A percentile compares a stretch with the other conserved stretches of the same genome.
Evolutionary conservation across 75 land plant species (phyloP).

Genomic region (Pinus albicaulis): DNA sequence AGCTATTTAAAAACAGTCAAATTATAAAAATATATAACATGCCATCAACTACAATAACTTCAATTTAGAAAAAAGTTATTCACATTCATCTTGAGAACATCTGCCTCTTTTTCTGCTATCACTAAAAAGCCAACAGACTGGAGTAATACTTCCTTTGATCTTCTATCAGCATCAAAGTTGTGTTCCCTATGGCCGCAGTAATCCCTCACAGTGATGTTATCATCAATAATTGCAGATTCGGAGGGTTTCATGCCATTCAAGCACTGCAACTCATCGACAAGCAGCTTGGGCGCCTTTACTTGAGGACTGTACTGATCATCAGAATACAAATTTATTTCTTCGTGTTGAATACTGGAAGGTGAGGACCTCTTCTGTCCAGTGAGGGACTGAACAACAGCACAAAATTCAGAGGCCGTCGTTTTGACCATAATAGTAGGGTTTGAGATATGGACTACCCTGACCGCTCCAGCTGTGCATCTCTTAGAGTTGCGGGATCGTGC

Average conservation of each 20-base stretch:
- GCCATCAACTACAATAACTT: too few species aligned
- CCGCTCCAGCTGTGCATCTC: not conserved
- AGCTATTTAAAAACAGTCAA: too few species aligned
- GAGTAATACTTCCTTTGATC: too few species aligned
- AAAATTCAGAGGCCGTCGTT: not conserved
- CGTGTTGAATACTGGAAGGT: not conserved
- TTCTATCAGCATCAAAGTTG: too few species aligned
- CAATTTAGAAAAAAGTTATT: too few species aligned
- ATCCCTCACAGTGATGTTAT: too few species aligned
- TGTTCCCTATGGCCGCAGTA: too few species aligned
- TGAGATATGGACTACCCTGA: not conserved
- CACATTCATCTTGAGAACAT: too few species aligned
- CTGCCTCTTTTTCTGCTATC: too few species aligned
- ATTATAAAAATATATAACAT: too few species aligned
- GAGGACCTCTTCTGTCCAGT: not conserved
- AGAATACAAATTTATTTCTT: not conserved
- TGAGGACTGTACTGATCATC: not conserved
- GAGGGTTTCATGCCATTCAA: not conserved
- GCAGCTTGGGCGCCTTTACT: not conserved
- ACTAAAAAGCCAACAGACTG: too few species aligned
- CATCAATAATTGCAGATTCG: too few species aligned
- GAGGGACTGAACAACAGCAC: conserved; percentile 4
- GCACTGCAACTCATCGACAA: not conserved
- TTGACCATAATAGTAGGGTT: not conserved
- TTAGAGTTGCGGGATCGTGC: not conserved